Percentiles rank a stretch among this genome's conserved stretches.
Evolutionary conservation across 495 filamentous ascomycete genomes (phyloP).

Genomic region (Hyaloscypha variabilis): DNA sequence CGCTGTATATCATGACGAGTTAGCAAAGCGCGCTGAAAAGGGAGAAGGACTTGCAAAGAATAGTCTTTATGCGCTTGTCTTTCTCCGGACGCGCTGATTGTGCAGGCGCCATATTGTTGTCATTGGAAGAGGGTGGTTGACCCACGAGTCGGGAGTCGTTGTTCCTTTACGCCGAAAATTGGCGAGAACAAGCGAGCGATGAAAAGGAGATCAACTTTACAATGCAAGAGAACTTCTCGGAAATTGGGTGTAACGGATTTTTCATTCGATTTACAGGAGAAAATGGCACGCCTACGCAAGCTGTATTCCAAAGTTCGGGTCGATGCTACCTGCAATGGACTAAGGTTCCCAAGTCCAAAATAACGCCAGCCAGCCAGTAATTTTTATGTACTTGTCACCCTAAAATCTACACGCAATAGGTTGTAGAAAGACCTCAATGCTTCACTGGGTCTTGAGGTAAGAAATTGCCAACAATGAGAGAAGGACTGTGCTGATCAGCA

Average conservation of each 20-base stretch:
- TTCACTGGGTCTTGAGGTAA: constrained; percentile 61
- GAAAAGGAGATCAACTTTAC: background rate
- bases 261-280: background rate
- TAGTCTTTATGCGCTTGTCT: constrained; percentile 29
- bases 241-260: background rate
- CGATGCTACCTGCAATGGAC: background rate
- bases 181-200: background rate
- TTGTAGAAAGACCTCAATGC: constrained; percentile 21
- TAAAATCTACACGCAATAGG: constrained; percentile 18
- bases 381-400: constrained; percentile 11
- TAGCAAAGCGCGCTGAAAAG: background rate
- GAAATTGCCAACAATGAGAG: constrained; percentile 96
- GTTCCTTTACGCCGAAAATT: background rate
- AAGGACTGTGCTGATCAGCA: constrained; percentile 61
- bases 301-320: background rate
- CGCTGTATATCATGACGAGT: constrained; percentile 19
- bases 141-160: background rate
- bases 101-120: constrained; percentile 23
- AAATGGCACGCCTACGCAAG: background rate
- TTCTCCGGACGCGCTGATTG: constrained; percentile 24
- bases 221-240: background rate
- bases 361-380: background rate
- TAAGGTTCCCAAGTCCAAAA: background rate
- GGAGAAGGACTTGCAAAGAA: constrained; percentile 27
- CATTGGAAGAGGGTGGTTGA: background rate